Base-by-base conservation (phyloP, 129 eudicot species). In the Escallonia rubra region DNA sequence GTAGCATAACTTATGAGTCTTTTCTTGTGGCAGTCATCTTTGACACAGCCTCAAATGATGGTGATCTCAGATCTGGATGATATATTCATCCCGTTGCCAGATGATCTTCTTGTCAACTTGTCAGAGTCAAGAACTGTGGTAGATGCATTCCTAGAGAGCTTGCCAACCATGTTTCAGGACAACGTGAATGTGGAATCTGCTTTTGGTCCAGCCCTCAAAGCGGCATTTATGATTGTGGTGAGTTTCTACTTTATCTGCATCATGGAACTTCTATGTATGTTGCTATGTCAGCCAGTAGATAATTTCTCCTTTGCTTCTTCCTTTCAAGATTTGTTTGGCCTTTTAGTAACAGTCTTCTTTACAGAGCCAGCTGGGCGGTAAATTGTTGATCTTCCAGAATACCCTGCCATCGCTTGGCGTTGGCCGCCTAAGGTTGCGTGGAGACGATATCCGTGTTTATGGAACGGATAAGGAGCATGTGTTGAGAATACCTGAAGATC, bases 1-100 rank as follows among this genome's bases (percentile, higher is more conserved):
- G 65, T 63, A 74, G 49, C 69, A 44, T 71, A 16, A 72, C 42
- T 41, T 60, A 47, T 74, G 53, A 14, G 56, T 13, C 69, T 82
- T 81, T 59, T 66, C 55, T 63, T 76, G 71, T 72, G 42, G 64
- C 99, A 93, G 99, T 93, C 99, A 73, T 82, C 96, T 76, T 84
- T 93, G 70, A 56, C 82, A 51, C 99, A 93, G 81, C 99, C 99
- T 60, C 99, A 89, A 68, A 93, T 93, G 99, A 89, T 93, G 99
- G 99, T 89, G 71, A 86, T 93, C 66, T 86, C 99, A 57, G 99
- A 93, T 82, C 78, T 93, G 79, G 99, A 93, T 64, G 99, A 89
- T 77, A 73, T 93, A 39, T 93, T 93, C 80, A 83, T 86, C 54
- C 99, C 99, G 44, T 82, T 93, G 76, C 99, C 99, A 64, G 99